These are phyloP conservation scores for Pichia heedii DNA, from an alignment of 805 yeast species.

Conservation along the genomic window DNA sequence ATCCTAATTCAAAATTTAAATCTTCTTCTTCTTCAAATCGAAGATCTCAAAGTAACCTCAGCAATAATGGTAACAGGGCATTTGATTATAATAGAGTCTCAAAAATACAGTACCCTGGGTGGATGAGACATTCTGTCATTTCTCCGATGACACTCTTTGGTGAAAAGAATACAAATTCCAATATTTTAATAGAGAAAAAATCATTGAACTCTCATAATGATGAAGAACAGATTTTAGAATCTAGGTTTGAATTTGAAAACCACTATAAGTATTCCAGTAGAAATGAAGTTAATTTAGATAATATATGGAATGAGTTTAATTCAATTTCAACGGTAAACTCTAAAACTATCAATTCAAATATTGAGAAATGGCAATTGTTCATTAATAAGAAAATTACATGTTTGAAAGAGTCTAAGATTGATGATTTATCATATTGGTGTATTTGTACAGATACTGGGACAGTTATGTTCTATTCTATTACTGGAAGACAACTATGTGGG, in stretches of 20 bases:
- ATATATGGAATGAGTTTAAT: constrained; percentile 28
- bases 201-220: not conserved
- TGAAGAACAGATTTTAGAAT: constrained; percentile 13
- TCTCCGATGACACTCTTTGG: constrained; percentile 23
- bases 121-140: constrained; percentile 17
- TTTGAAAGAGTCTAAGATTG: constrained; percentile 23
- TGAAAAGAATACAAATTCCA: constrained; percentile 23
- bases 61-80: not conserved
- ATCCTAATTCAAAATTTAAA: constrained; percentile 12
- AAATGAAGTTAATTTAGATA: constrained; percentile 21
- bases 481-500: constrained; percentile 40
- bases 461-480: constrained; percentile 35
- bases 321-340: constrained; percentile 21
- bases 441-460: constrained; percentile 53
- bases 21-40: not conserved
- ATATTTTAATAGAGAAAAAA: constrained; percentile 22
- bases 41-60: not conserved
- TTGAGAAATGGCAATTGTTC: constrained; percentile 32
- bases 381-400: constrained; percentile 32
- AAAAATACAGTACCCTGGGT: constrained; percentile 24
- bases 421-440: constrained; percentile 45
- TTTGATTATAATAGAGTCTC: not conserved
- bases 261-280: constrained; percentile 14
- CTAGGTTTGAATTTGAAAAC: constrained; percentile 12
- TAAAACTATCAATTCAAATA: not conserved